phyloP scores from a whole-genome alignment of 495 filamentous ascomycete genomes.

The Hypoxylon fuscum region DNA sequence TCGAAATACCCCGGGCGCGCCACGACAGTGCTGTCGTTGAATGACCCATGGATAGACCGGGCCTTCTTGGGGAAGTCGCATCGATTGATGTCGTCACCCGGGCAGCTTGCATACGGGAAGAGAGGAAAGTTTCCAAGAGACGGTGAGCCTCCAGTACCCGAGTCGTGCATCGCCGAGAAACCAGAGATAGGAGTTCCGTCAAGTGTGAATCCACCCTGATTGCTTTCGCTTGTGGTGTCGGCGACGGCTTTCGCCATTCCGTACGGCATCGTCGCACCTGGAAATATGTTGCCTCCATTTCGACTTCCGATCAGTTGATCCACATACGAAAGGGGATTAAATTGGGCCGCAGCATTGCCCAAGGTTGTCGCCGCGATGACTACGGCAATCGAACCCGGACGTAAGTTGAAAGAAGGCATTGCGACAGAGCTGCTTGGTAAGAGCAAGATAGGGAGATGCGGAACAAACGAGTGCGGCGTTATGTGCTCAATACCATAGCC shows the following conservation, averaged over 20 bases:
- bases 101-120: conserved; percentile 72
- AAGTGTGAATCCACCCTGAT: conserved; percentile 77
- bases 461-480: conserved; percentile 24
- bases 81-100: conserved; percentile 68
- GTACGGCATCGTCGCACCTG: conserved; percentile 77
- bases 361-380: conserved; percentile 20
- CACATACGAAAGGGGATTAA: conserved; percentile 54
- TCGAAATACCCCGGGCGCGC: conserved; percentile 75
- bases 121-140: conserved; percentile 80
- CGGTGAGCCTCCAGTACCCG: conserved; percentile 73
- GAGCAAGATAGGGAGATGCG: conserved; percentile 12
- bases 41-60: conserved; percentile 45
- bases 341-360: conserved; percentile 33
- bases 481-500: conserved; percentile 17
- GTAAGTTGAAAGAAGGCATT: conserved; percentile 33
- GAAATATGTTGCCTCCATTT: conserved; percentile 77
- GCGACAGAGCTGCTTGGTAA: conserved; percentile 17
- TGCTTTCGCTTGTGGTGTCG: conserved; percentile 69
- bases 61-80: conserved; percentile 68
- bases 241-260: conserved; percentile 82
- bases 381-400: conserved; percentile 22
- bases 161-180: conserved; percentile 75
- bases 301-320: conserved; percentile 68
- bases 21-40: conserved; percentile 59
- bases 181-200: conserved; percentile 70